Base-by-base conservation (phyloP, 2,329 filamentous ascomycete species). In the Fusarium paranaense region DNA sequence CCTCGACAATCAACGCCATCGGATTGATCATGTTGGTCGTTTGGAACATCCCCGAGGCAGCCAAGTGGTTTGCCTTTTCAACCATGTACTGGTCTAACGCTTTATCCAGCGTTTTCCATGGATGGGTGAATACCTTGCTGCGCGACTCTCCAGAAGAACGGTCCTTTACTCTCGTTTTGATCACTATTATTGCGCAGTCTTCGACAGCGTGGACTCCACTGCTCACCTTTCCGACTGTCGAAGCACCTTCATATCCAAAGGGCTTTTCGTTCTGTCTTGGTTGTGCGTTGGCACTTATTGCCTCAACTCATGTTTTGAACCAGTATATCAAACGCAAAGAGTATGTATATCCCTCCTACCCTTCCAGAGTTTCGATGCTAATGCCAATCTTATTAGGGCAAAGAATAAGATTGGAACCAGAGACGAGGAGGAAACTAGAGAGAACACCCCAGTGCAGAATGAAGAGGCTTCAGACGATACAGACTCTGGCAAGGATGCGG, bases 151-250 rank as follows among this genome's bases (percentile, higher is more conserved):
- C 84, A 0, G 84, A 83, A 1, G 85, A 89, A 70, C 81, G 88
- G 9, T 82, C 87, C 0, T 83, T 89, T 54, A 85, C 84, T 0
- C 78, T 90, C 5, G 84, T 90, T 4, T 76, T 87, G 18, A 86
- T 89, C 70, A 90, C 88, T 57, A 82, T 84, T 0, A 80, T 90
- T n/a, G 83, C 87, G 0, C 88, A 89, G 76, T 89, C 85, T 1
- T 87, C 87, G 1, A 90, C 87, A 0, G 88, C 86, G 0, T 91
- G 88, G 88, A 90, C 87, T 4, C 86, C 85, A 5, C 73, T 90
- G 3, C 75, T 90, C 14, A 84, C 86, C 0, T 91, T 89, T 71
- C 82, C 81, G 0, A 87, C 85, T 0, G 81, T 84, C 4, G 85
- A 87, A 66, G 82, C 81, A 0, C 85, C 86, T 2, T 71, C 81